These are phyloP conservation scores for Rhizopogon salebrosus DNA, from an alignment of 768 basidiomycete species.

Conservation along the genomic window DNA sequence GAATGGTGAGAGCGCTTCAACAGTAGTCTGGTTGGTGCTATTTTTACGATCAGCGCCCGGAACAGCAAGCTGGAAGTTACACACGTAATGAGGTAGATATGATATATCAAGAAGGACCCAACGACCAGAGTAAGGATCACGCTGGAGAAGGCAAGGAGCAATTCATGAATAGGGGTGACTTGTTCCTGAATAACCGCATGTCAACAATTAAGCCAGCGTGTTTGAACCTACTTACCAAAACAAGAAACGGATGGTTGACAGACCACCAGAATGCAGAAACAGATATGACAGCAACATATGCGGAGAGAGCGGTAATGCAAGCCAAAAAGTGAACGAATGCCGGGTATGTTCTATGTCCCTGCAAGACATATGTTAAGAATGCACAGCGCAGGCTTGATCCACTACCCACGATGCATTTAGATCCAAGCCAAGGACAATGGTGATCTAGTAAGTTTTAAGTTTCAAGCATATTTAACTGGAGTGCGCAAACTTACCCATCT, in stretches of 20 bases:
- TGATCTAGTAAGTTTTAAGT: conserved; percentile 51
- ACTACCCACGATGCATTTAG: conserved; percentile 66
- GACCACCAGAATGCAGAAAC: conserved; percentile 55
- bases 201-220: background rate
- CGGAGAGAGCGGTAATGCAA: conserved; percentile 55
- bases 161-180: conserved; percentile 63
- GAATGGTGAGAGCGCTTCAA: conserved; percentile 74
- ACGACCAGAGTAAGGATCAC: conserved; percentile 57
- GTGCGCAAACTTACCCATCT: conserved; percentile 59
- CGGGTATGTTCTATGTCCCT: conserved; percentile 83
- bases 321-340: conserved; percentile 77
- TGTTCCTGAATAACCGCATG: conserved; percentile 41
- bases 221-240: conserved; percentile 42
- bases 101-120: conserved; percentile 73
- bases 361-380: conserved; percentile 2
- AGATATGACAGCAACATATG: conserved; percentile 54
- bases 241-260: conserved; percentile 54
- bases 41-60: background rate
- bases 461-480: background rate
- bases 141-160: conserved; percentile 58
- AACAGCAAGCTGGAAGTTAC: conserved; percentile 21
- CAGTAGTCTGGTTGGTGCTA: conserved; percentile 84
- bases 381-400: background rate
- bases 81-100: conserved; percentile 71
- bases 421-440: conserved; percentile 81